These are phyloP conservation scores for Scenedesmus sp. DNA, from an alignment of 163 green algal genomes.

Conservation along the genomic window DNA sequence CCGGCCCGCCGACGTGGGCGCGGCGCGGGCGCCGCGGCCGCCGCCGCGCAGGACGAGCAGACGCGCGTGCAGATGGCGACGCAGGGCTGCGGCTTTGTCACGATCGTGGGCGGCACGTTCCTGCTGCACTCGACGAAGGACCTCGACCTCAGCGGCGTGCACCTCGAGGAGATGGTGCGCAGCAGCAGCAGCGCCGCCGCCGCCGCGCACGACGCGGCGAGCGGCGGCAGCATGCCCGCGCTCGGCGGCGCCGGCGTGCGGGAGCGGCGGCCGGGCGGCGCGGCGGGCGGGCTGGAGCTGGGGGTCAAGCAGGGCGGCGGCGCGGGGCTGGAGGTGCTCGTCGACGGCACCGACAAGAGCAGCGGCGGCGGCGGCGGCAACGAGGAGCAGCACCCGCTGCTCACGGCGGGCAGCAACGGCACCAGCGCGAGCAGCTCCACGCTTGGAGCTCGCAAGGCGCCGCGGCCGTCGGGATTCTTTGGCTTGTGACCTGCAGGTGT, in stretches of 20 bases:
- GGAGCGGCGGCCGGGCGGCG: conserved; percentile 5
- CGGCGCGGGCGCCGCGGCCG: too few relatives aligned
- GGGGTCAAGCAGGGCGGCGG: not conserved
- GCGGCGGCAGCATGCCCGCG: not conserved
- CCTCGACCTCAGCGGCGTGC: conserved; percentile 28
- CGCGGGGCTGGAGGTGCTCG: not conserved
- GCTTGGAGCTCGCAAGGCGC: not conserved
- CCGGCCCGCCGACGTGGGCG: too few relatives aligned
- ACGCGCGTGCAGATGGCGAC: conserved; percentile 70
- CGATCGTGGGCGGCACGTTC: conserved; percentile 95
- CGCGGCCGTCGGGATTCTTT: not conserved
- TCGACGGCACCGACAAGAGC: not conserved
- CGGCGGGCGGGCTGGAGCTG: conserved; percentile 11
- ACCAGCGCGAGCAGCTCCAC: not conserved
- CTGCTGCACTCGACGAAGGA: conserved; percentile 89
- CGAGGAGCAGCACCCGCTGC: conserved; percentile 19
- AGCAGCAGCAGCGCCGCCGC: conserved; percentile 5
- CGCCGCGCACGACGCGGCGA: not conserved
- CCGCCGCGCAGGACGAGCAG: conserved; percentile 68
- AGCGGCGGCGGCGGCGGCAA: not conserved
- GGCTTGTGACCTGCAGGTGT: not conserved
- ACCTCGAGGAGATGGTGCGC: conserved; percentile 29
- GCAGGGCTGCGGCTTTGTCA: conserved; percentile 92
- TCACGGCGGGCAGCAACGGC: not conserved
- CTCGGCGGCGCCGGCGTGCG: not conserved